These are phyloP conservation scores for Ascomycota sp. DNA, from an alignment of 2,329 filamentous ascomycete genomes.

Conservation along the genomic window DNA sequence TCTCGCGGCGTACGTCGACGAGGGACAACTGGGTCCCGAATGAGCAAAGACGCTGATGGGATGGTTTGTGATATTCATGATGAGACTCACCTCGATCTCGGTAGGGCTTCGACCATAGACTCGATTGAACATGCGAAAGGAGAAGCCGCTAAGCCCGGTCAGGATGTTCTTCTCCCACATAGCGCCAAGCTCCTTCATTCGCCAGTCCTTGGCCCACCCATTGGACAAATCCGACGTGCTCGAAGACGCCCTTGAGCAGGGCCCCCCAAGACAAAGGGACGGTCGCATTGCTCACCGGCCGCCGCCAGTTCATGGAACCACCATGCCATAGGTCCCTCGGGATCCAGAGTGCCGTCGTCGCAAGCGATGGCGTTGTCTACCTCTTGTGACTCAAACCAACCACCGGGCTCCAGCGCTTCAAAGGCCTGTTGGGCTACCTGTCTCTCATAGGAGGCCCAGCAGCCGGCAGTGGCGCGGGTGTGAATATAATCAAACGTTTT, in stretches of 20 bases:
- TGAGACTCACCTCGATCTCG: conserved; percentile 25
- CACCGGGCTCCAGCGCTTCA: conserved; percentile 26
- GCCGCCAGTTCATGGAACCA: conserved; percentile 20
- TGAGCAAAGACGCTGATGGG: background rate
- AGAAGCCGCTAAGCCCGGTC: conserved; percentile 23
- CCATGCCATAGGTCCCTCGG: conserved; percentile 14
- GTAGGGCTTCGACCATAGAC: conserved; percentile 18
- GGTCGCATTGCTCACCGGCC: conserved; percentile 16
- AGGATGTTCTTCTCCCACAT: conserved; percentile 24
- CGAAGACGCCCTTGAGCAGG: conserved; percentile 16
- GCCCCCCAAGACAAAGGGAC: conserved; percentile 16
- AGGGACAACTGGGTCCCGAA: conserved; percentile 26
- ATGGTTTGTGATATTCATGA: background rate
- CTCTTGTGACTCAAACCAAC: conserved; percentile 35
- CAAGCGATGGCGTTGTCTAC: conserved; percentile 15
- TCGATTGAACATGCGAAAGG: conserved; percentile 19
- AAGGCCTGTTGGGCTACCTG: conserved; percentile 32
- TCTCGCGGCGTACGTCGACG: conserved; percentile 25
- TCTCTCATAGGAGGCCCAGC: conserved; percentile 25
- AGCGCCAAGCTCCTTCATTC: conserved; percentile 20
- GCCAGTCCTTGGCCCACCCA: conserved; percentile 27
- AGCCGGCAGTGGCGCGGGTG: conserved; percentile 26
- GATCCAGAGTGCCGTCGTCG: conserved; percentile 24
- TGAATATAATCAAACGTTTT: conserved; percentile 22
- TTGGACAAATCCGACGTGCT: conserved; percentile 32